These are phyloP conservation scores for Solanum sitiens DNA, from an alignment of 257 asterid species.

Conservation along the genomic window DNA sequence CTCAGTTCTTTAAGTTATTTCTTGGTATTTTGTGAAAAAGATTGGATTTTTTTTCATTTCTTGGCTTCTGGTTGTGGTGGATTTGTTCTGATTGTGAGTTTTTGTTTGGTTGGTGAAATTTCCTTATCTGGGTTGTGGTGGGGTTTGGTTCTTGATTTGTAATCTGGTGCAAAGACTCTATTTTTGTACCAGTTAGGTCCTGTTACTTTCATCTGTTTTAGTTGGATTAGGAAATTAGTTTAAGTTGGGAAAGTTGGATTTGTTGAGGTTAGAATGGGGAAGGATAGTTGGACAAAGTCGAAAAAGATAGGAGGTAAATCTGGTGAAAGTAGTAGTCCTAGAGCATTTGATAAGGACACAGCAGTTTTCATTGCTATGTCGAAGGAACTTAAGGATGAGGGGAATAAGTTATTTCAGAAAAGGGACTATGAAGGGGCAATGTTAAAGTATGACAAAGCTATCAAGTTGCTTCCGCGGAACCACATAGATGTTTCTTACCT, in stretches of 20 bases:
- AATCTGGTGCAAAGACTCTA: background rate
- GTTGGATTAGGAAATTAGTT: slow-evolving; percentile 8
- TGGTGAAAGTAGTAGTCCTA: slow-evolving; percentile 25
- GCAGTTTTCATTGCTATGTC: slow-evolving; percentile 53
- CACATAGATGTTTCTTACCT: slow-evolving; percentile 67
- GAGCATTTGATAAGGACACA: slow-evolving; percentile 49
- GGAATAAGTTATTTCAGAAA: slow-evolving; percentile 55
- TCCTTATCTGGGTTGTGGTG: slow-evolving; percentile 2
- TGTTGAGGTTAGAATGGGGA: slow-evolving; percentile 49
- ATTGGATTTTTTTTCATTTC: background rate
- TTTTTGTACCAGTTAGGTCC: background rate
- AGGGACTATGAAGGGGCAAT: slow-evolving; percentile 77
- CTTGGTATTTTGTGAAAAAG: background rate
- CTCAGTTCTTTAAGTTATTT: background rate
- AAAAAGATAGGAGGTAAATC: slow-evolving; percentile 33
- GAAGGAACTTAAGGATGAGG: slow-evolving; percentile 64
- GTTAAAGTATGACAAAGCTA: slow-evolving; percentile 59
- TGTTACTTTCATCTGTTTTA: background rate
- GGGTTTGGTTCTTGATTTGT: background rate
- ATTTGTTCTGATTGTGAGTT: background rate
- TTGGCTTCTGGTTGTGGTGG: background rate
- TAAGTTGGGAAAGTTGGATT: slow-evolving; percentile 8
- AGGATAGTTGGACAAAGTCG: slow-evolving; percentile 34
- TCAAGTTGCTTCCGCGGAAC: slow-evolving; percentile 70
- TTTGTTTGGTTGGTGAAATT: background rate